Percentiles rank a stretch among this genome's conserved stretches.
Conservation (phyloP, 192 early-diverging fungal genomes). For the Coemansia sp. region DNA sequence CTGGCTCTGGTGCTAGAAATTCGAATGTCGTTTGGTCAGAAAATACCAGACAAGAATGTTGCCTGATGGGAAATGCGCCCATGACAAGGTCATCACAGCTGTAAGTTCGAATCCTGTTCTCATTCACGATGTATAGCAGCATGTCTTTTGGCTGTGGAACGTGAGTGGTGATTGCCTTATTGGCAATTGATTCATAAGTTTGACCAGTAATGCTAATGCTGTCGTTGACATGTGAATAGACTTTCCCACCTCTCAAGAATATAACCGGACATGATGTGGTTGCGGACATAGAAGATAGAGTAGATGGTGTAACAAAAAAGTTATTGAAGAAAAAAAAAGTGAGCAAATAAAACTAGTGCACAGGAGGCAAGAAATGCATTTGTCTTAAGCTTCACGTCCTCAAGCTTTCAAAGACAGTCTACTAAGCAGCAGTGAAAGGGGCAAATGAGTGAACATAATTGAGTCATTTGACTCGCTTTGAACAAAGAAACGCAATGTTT, state of each 20-base stretch:
- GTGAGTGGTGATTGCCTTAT: background rate
- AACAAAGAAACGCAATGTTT: background rate
- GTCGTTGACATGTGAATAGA: background rate
- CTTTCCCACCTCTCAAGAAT: conserved; percentile 1
- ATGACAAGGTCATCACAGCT: background rate
- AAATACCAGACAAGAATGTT: conserved; percentile 2
- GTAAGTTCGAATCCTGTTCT: background rate
- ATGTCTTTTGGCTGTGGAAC: too few species aligned
- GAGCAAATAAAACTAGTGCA: too few species aligned
- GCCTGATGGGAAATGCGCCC: background rate
- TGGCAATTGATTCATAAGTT: conserved; percentile 8
- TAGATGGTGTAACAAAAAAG: background rate
- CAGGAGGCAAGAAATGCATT: background rate
- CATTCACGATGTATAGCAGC: background rate
- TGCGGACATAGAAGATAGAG: background rate
- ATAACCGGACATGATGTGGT: background rate
- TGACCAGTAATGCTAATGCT: background rate
- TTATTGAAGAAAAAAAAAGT: background rate
- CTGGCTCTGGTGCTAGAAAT: background rate
- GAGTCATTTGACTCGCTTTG: background rate
- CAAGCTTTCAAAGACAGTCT: background rate
- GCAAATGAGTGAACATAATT: background rate
- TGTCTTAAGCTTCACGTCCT: background rate
- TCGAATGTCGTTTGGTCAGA: background rate
- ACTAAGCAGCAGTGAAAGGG: background rate